These are phyloP conservation scores for Chlorella sp. DNA, from an alignment of 139 green algal genomes.

Conservation along the genomic window DNA sequence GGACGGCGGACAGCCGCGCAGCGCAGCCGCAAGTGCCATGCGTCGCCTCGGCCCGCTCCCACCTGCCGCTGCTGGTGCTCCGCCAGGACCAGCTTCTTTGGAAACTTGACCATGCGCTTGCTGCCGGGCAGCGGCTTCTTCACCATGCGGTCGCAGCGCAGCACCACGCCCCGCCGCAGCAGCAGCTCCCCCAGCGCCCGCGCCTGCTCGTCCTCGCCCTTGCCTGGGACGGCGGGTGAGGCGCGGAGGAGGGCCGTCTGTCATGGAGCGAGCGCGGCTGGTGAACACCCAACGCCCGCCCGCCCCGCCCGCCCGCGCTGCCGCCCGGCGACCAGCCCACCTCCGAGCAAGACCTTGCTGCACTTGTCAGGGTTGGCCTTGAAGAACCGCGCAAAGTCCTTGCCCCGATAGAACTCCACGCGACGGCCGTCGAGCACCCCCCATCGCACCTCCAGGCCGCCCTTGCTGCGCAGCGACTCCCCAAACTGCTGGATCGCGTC, in stretches of 20 bases:
- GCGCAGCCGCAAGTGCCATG: too few species aligned
- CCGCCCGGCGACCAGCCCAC: too few species aligned
- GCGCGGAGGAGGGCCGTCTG: neutral
- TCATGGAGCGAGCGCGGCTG: neutral
- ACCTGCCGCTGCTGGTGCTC: too few species aligned
- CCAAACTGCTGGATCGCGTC: constrained; percentile 26
- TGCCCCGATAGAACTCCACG: constrained; percentile 61
- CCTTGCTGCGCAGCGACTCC: constrained; percentile 43
- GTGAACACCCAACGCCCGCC: neutral
- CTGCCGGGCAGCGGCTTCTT: constrained; percentile 76
- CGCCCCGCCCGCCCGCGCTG: constrained; percentile 2
- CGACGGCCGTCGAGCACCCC: constrained; percentile 40
- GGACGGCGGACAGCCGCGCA: too few species aligned
- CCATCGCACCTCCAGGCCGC: constrained; percentile 40
- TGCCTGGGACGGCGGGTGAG: constrained; percentile 3
- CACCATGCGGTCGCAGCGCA: constrained; percentile 55
- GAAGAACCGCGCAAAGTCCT: constrained; percentile 48
- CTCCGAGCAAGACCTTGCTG: neutral
- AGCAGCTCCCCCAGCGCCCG: constrained; percentile 43
- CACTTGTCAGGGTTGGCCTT: constrained; percentile 30
- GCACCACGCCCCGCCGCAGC: constrained; percentile 45
- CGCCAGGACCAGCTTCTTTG: constrained; percentile 60
- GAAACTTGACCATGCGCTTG: constrained; percentile 70
- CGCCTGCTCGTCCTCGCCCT: constrained; percentile 15
- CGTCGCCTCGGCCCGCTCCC: constrained; percentile 15